Base-by-base conservation (phyloP, 169 alveolate species). In the Theileria orientalis region DNA sequence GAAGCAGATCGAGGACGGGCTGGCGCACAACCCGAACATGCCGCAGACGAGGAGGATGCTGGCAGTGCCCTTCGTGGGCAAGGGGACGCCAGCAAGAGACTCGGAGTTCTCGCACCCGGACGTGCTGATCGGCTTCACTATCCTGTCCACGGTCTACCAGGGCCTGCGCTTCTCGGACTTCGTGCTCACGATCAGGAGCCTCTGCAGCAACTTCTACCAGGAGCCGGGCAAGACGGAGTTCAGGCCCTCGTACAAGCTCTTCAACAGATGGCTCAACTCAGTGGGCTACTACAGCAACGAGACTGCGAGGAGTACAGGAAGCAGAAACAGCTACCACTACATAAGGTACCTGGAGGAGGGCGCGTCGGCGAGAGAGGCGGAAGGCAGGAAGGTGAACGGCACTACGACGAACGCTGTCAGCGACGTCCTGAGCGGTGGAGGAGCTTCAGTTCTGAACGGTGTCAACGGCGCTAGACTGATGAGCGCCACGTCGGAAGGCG, bases 51-150 rank as follows among this genome's bases (percentile, higher is more conserved):
- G 98, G 47, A 90, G 86, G 57, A 85, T 92, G 83, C 82, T 95
- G 56, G 94, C 98, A 0, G 94, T 95, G 30, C 98, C 98, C 19
- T 95, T 93, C 68, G 92, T 95, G 35, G 98, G 98, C 8, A 95
- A 93, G 67, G 98, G 94, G 83, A 86, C 96, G 27, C 98, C 98
- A 1, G 90, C 95, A 37, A 74, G 61, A 19, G 92, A 93, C 76
- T 93, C 97, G 19, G 98, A 95, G 69, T 95, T 92, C 86, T 91
- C 97, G 13, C 96, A 95, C 63, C 96, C 97, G 0, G 98, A 95
- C 75, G 94, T 95, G 9, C 93, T 94, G 19, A 94, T 95, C 44
- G 95, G 96, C 8, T 71, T 92, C 66, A 92, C 97, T 25, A 90
- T 95, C 60, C 71, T 95, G 66, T 84, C 97, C 2, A 93, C 92